Base-by-base conservation (phyloP, 1,139 yeast genomes). In the Taphrina betulina region DNA sequence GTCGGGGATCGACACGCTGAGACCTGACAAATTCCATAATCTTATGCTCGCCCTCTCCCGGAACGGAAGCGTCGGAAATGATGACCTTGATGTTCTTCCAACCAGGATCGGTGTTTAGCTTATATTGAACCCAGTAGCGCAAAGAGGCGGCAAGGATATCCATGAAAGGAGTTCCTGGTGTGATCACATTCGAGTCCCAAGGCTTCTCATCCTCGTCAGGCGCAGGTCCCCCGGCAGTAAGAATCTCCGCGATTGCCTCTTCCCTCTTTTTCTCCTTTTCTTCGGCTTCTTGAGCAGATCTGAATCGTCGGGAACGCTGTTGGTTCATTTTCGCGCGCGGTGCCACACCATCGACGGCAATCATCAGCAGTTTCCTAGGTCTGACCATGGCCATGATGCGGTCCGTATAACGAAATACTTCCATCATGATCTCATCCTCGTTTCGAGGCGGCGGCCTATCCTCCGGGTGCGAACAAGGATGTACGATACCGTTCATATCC, bases 311-410 rank as follows among this genome's bases (percentile, higher is more conserved):
- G 1, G 98, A 85, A 71, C 99, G 82, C 71, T 94, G 99, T 71
- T 94, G 99, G 69, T 94, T 94, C 97, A 94, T 94, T 69, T 94
- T 94, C 24, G 99, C 99, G 67, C 99, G 78, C 52, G 99, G 99
- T 0, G 98, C 98, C 52, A 94, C 99, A 63, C 99, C 99, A 72
- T 94, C 99, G 61, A 94, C 89, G 3, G 99, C 98, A 70, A 94
- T 90, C 72, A 71, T 82, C 59, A 94, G 76, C 38, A 94, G 82
- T 68, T 90, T 89, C 58, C 98, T 75, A 0, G 99, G 99, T 65
- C 96, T 77, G 0, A 96, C 96, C 94, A 90, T 87, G 74, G 82
- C 81, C 57, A 90, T 72, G 7, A 90, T 95, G 55, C 95, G 76
- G 64, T 90, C 94, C 0, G 96, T 90, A 67, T 90, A 90, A 62